Evolutionary conservation across 208 protist species (phyloP), one percentile per base, ranked within the genome.

Genomic region (Acanthamoeba quina): DNA sequence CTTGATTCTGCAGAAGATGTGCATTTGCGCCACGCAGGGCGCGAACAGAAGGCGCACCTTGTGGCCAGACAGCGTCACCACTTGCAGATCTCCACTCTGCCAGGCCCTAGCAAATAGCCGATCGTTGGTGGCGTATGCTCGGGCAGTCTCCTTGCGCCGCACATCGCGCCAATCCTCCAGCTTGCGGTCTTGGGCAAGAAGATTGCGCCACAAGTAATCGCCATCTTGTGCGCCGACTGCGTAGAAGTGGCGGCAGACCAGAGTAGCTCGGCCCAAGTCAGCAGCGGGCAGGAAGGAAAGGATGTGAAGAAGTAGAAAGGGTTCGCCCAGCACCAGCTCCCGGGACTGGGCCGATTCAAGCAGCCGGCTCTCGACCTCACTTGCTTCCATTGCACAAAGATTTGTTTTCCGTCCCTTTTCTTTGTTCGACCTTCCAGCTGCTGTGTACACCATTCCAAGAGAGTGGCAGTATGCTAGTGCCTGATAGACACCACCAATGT

Each of bases 221-320:
- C 66, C 66, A 41, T n/a, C 66, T 37, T 72, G 66, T 3, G 66
- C 66, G 13, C 66, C 66, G 17, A 72, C 66, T 31, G 76, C 76
- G 37, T 56, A 56, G 44, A 49, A 83, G 19, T 58, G 76, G 76
- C 76, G 37, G 76, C 76, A 83, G 19, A 83, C 76, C 76, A 37
- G 76, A n/a, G 41, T 58, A 34, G 76, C 76, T 29, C 44, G 13
- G 7, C 76, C 76, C 37, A 83, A 52, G 76, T 83, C 76, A 21
- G 17, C 10, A 29, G 76, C 37, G 47, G 37, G 26, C 41, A 83
- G 37, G 76, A 58, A 83, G 13, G 76, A 83, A 34, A 83, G 47
- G n/a, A 83, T 54, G 76, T 83, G 76, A 83, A 83, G 76, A 24
- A 83, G 76, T 13, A 83, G 37, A 6, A 58, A 49, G 29, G 76